phyloP scores from a whole-genome alignment of 1,284 basidiomycete genomes.

The Tilletia horrida region DNA sequence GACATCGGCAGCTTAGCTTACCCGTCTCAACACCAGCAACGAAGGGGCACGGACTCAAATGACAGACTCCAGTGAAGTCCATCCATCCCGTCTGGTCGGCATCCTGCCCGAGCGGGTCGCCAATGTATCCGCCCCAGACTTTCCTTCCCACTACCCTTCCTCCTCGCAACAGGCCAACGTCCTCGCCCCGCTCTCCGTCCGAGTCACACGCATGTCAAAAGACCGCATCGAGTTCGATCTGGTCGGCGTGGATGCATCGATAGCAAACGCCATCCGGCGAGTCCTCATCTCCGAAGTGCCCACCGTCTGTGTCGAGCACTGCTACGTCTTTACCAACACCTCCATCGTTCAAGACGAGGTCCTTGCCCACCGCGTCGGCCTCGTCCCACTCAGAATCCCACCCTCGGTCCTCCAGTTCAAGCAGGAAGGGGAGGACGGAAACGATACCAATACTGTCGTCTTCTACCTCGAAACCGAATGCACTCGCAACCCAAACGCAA shows the following conservation, averaged over 20 bases:
- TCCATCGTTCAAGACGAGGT: conserved; percentile 93
- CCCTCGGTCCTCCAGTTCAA: conserved; percentile 63
- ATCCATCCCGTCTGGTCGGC: conserved; percentile 34
- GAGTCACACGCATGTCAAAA: conserved; percentile 42
- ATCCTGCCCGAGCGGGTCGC: conserved; percentile 49
- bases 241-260: conserved; percentile 89
- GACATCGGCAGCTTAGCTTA: not conserved
- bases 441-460: conserved; percentile 88
- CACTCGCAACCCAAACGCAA: conserved; percentile 61
- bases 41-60: not conserved
- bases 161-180: not conserved
- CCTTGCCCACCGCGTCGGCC: conserved; percentile 80
- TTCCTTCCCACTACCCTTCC: conserved; percentile 34
- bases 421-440: conserved; percentile 60
- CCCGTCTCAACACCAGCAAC: not conserved
- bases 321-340: conserved; percentile 94
- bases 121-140: conserved; percentile 44
- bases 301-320: conserved; percentile 85
- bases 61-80: not conserved
- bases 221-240: conserved; percentile 81
- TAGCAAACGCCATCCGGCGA: conserved; percentile 89
- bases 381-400: conserved; percentile 84
- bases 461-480: conserved; percentile 76
- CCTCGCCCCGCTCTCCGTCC: not conserved
- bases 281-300: conserved; percentile 84